Evolutionary conservation across 169 alveolate genomes (phyloP).

Genomic region (Perkinsus olseni): DNA sequence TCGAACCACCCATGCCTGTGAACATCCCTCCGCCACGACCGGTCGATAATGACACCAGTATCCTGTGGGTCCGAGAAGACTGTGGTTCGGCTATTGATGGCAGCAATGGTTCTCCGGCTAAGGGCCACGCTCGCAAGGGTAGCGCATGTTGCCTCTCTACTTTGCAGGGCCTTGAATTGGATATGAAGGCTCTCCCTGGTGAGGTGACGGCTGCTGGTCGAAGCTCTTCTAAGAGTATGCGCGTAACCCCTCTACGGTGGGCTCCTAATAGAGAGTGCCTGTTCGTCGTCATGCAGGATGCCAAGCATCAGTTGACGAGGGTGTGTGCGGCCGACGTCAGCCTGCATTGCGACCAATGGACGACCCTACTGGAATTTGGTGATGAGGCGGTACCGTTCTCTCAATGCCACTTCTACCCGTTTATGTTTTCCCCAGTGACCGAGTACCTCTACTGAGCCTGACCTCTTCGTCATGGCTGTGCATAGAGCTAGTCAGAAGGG

Average conservation of each 20-base stretch:
- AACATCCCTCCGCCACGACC: background rate
- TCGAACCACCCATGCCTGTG: background rate
- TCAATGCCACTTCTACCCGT: background rate
- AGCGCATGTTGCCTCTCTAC: background rate
- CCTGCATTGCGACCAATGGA: background rate
- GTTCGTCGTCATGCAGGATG: background rate
- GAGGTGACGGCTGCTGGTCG: background rate
- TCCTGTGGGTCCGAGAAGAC: background rate
- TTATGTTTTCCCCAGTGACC: background rate
- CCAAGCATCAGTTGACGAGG: background rate
- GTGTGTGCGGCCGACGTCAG: background rate
- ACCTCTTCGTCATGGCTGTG: background rate
- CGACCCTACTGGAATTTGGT: background rate
- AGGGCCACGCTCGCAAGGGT: background rate
- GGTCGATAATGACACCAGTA: background rate
- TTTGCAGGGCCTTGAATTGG: background rate
- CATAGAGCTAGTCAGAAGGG: background rate
- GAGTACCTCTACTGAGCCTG: background rate
- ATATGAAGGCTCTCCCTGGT: background rate
- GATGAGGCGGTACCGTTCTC: background rate
- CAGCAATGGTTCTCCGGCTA: background rate
- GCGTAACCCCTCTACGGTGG: background rate
- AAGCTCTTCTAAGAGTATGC: background rate
- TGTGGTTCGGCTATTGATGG: background rate
- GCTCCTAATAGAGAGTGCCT: background rate